Conservation (phyloP, 2,329 filamentous ascomycete species). For the Aureobasidium lini region DNA sequence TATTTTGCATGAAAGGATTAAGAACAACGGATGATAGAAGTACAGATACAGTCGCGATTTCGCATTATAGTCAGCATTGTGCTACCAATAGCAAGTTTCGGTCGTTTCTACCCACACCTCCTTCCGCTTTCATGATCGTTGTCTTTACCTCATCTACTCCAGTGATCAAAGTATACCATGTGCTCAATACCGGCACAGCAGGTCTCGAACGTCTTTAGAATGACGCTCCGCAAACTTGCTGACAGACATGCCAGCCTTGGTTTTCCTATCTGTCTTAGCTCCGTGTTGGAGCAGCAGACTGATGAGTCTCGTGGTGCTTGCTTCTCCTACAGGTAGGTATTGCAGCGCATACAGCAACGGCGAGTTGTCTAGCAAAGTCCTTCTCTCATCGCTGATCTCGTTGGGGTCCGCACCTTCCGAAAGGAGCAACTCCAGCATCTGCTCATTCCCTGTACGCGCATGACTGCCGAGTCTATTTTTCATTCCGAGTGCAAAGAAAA, state of each 20-base stretch:
- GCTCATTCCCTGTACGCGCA: neutral
- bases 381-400: neutral
- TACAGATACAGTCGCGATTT: neutral
- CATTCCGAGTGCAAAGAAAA: neutral
- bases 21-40: neutral
- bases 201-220: neutral
- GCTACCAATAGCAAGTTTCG: neutral
- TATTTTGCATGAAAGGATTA: neutral
- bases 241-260: neutral
- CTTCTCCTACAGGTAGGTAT: neutral
- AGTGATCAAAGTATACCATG: too few species aligned
- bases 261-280: neutral
- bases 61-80: neutral
- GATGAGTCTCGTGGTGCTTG: neutral
- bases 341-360: neutral
- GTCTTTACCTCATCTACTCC: too few species aligned
- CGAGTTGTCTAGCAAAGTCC: neutral
- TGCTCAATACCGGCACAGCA: neutral
- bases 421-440: neutral
- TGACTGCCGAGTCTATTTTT: neutral
- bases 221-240: neutral
- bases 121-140: too few species aligned
- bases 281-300: neutral
- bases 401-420: neutral
- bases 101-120: neutral